These are phyloP conservation scores for Diplogelasinospora grovesii DNA, from an alignment of 495 filamentous ascomycete species.

Conservation along the genomic window DNA sequence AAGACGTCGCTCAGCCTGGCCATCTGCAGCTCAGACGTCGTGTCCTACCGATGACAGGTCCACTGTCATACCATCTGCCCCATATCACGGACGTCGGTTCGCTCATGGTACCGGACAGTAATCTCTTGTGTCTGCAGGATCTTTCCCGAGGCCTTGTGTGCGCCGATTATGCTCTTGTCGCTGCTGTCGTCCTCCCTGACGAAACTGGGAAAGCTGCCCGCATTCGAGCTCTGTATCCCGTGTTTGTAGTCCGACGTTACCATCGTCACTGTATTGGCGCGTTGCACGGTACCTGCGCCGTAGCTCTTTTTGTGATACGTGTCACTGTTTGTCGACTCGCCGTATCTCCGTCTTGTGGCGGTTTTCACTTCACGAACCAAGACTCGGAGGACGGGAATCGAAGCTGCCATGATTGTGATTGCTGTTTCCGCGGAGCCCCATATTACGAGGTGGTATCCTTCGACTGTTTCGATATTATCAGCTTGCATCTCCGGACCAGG, in stretches of 20 bases:
- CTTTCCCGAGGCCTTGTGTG: background rate
- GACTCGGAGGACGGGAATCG: conserved; percentile 28
- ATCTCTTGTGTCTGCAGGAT: conserved; percentile 17
- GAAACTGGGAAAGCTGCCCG: background rate
- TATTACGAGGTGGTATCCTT: conserved; percentile 21
- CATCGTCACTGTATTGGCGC: conserved; percentile 1
- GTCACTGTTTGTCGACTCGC: background rate
- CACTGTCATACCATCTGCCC: conserved; percentile 3
- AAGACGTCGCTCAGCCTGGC: too few species aligned
- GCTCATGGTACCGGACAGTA: conserved; percentile 6
- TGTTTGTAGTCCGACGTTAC: conserved; percentile 3
- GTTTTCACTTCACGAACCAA: conserved; percentile 16
- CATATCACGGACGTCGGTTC: background rate
- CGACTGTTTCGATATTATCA: conserved; percentile 9
- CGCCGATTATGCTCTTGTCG: background rate
- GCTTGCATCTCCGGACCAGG: background rate
- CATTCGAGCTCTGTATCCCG: background rate
- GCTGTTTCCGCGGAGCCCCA: conserved; percentile 27
- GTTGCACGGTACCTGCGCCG: conserved; percentile 1
- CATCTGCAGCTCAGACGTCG: too few species aligned
- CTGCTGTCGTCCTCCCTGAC: background rate
- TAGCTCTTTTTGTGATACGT: conserved; percentile 9
- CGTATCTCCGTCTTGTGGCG: conserved; percentile 6
- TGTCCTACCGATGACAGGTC: too few species aligned
- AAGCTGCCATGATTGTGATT: conserved; percentile 29